phyloP scores from a whole-genome alignment of 805 yeast species.

The Teunomyces stri region DNA sequence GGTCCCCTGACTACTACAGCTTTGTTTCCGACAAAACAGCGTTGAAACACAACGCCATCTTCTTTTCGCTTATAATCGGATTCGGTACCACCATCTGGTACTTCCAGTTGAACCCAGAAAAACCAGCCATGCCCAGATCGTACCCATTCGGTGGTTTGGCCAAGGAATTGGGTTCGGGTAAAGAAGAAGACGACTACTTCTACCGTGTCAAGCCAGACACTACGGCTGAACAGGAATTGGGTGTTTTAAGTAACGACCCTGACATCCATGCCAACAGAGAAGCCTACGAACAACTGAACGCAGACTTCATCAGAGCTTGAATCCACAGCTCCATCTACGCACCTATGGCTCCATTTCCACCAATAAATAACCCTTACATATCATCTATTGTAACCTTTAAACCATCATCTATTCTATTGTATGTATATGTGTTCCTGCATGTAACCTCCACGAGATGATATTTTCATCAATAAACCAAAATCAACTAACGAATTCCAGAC shows the following conservation, averaged over 20 bases:
- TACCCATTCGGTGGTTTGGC: conserved; percentile 77
- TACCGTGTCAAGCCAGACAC: conserved; percentile 42
- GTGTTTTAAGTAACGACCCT: conserved; percentile 32
- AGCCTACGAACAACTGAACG: conserved; percentile 33
- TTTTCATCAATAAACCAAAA: conserved; percentile 1
- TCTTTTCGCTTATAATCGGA: conserved; percentile 38
- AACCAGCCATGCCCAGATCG: conserved; percentile 73
- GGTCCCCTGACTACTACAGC: conserved; percentile 80
- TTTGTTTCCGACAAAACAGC: conserved; percentile 61
- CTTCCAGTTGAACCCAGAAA: conserved; percentile 56
- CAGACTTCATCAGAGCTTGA: conserved; percentile 35
- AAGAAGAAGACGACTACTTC: conserved; percentile 29
- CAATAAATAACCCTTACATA: no score
- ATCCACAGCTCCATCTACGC: not conserved
- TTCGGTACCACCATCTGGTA: conserved; percentile 44
- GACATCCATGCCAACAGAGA: conserved; percentile 26
- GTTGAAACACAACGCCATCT: conserved; percentile 51
- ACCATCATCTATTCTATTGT: no score
- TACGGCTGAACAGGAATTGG: conserved; percentile 36
- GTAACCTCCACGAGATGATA: no score
- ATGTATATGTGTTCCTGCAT: no score
- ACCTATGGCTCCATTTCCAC: not conserved
- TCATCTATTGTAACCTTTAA: no score
- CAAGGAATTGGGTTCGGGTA: conserved; percentile 65
- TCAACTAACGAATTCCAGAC: not conserved